Conservation (phyloP, 2,329 filamentous ascomycete genomes). For the Aspergillus hiratsukae region DNA sequence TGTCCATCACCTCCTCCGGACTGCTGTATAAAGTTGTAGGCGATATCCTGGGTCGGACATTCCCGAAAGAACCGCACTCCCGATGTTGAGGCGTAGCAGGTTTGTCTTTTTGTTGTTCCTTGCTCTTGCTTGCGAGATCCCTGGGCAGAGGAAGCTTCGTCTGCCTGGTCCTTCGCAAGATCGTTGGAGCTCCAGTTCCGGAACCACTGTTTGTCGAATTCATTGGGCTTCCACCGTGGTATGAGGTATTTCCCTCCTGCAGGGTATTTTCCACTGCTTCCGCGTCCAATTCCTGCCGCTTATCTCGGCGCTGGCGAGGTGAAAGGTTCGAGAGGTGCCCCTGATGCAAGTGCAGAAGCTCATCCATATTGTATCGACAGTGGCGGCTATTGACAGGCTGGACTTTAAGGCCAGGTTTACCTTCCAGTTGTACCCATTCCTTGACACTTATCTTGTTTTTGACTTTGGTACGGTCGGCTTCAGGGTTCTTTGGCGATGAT, state of each 20-base stretch:
- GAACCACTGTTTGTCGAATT: conserved; percentile 7
- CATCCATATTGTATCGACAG: conserved; percentile 22
- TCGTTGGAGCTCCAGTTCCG: conserved; percentile 6
- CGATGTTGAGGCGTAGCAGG: conserved; percentile 9
- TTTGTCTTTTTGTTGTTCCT: conserved; percentile 12
- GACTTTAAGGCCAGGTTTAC: conserved; percentile 16
- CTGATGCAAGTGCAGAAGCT: conserved; percentile 23
- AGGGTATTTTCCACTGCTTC: conserved; percentile 3
- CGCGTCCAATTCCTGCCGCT: conserved; percentile 2
- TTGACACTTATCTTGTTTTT: background rate
- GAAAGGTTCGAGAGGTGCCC: conserved; percentile 29
- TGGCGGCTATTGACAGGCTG: conserved; percentile 3
- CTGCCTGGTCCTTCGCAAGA: conserved; percentile 15
- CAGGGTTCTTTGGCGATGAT: background rate
- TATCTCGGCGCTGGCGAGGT: conserved; percentile 16
- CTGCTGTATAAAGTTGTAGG: conserved; percentile 4
- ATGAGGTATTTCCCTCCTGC: background rate
- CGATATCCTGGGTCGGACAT: conserved; percentile 5
- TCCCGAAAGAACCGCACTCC: background rate
- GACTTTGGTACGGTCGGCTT: background rate
- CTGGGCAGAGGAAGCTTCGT: conserved; percentile 29
- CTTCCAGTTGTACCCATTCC: conserved; percentile 9
- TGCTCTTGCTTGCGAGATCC: conserved; percentile 13
- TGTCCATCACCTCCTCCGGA: conserved; percentile 11
- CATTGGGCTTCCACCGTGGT: background rate